A percentile compares a stretch with the other conserved stretches of the same genome.
These are phyloP conservation scores for Drosera spatulata DNA, from an alignment of 179 eudicot genomes.

Conservation along the genomic window DNA sequence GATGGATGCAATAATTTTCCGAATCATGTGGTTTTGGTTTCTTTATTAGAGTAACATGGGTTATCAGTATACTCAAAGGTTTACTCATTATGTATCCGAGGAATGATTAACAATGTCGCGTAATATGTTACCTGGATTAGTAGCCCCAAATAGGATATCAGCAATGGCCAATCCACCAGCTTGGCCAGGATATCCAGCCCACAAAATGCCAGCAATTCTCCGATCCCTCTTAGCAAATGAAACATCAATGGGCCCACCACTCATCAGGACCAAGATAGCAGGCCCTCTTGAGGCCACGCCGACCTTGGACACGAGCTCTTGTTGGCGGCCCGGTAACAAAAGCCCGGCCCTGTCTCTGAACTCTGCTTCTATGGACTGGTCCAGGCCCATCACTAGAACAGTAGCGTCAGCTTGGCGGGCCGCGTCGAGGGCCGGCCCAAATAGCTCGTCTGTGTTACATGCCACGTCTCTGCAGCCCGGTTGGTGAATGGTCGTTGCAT, in stretches of 20 bases:
- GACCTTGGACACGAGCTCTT: constrained; percentile 48
- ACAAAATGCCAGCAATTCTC: constrained; percentile 48
- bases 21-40: too few relatives aligned
- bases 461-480: constrained; percentile 44
- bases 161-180: constrained; percentile 83
- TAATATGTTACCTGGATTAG: constrained; percentile 53
- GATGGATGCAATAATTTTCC: too few relatives aligned
- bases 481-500: constrained; percentile 38
- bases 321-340: constrained; percentile 81
- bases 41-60: too few relatives aligned
- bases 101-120: too few relatives aligned
- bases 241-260: constrained; percentile 88
- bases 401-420: constrained; percentile 55
- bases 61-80: too few relatives aligned
- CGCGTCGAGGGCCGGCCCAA: constrained; percentile 36
- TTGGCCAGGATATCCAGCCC: constrained; percentile 94
- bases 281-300: constrained; percentile 63
- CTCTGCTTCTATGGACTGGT: constrained; percentile 87
- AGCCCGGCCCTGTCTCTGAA: constrained; percentile 72
- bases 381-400: constrained; percentile 60
- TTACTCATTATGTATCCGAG: too few relatives aligned
- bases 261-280: constrained; percentile 56
- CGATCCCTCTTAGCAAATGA: constrained; percentile 70
- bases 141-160: constrained; percentile 63
- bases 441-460: constrained; percentile 28